These are phyloP conservation scores for Inonotus hispidus DNA, from an alignment of 1,284 basidiomycete species.

Conservation along the genomic window DNA sequence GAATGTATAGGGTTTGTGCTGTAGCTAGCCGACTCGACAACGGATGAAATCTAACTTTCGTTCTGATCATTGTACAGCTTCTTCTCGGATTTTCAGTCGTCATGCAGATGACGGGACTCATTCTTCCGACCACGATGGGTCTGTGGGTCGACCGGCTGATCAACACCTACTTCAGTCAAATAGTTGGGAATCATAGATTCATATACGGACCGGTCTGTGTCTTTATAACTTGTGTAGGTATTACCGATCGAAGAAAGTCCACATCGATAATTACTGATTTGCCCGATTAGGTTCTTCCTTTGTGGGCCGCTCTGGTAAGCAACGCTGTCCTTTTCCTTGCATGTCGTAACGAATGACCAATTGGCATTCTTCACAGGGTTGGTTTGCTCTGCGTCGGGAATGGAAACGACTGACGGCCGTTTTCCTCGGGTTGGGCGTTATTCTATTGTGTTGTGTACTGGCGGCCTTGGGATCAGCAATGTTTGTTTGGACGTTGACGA, in stretches of 20 bases:
- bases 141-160: conserved; percentile 23
- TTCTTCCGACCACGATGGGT: conserved; percentile 22
- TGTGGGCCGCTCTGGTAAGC: conserved; percentile 17
- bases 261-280: not conserved
- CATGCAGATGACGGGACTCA: conserved; percentile 23
- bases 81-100: conserved; percentile 23
- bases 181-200: conserved; percentile 14
- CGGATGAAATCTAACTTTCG: not conserved
- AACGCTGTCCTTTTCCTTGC: not conserved
- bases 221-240: conserved; percentile 18
- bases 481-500: conserved; percentile 22
- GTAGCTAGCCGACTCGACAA: not conserved
- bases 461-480: conserved; percentile 19
- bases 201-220: conserved; percentile 17
- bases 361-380: conserved; percentile 15
- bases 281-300: conserved; percentile 4
- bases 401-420: conserved; percentile 18
- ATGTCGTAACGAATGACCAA: not conserved
- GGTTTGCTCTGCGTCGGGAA: conserved; percentile 21
- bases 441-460: conserved; percentile 13
- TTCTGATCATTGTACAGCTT: conserved; percentile 9
- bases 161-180: conserved; percentile 4
- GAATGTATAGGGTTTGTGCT: conserved; percentile 19
- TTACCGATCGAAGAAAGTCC: not conserved
- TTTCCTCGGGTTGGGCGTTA: conserved; percentile 18